Conservation (phyloP, 1,284 basidiomycete species). For the Heterobasidion parviporum region DNA sequence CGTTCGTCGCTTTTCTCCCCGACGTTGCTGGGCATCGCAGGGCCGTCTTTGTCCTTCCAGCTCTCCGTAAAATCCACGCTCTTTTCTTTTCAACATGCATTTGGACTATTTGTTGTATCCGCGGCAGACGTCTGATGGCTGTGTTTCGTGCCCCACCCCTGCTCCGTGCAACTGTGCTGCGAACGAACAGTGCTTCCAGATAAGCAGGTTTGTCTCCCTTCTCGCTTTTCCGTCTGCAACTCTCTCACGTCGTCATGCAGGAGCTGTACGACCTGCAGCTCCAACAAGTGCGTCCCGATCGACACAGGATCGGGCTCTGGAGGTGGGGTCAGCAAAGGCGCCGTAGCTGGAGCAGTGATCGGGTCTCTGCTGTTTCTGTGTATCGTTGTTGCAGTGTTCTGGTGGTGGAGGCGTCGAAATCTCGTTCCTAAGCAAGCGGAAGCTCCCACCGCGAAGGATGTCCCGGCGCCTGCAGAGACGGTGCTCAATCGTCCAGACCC, state of each 20-base stretch:
- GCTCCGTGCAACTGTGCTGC: constrained; percentile 45
- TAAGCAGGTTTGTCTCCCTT: constrained; percentile 39
- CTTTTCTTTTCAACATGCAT: constrained; percentile 33
- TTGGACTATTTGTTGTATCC: constrained; percentile 38
- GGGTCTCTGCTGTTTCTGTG: constrained; percentile 53
- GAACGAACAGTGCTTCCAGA: constrained; percentile 49
- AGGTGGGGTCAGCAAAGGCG: constrained; percentile 55
- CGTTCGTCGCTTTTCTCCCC: constrained; percentile 6
- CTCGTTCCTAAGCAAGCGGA: constrained; percentile 13
- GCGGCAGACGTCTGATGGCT: constrained; percentile 18
- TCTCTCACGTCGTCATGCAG: constrained; percentile 25
- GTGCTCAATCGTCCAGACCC: constrained; percentile 75
- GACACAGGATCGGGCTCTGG: constrained; percentile 18
- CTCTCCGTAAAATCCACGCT: constrained; percentile 2
- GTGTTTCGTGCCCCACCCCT: constrained; percentile 24
- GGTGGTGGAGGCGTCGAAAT: constrained; percentile 55
- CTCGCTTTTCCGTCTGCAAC: constrained; percentile 9
- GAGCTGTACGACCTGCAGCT: constrained; percentile 46
- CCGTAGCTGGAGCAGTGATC: constrained; percentile 66
- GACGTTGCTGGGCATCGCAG: constrained; percentile 25
- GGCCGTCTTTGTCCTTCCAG: constrained; percentile 11
- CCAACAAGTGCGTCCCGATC: constrained; percentile 37
- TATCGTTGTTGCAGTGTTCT: constrained; percentile 38
- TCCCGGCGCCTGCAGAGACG: constrained; percentile 62
- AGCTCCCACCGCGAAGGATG: constrained; percentile 43